A percentile compares a stretch with the other conserved stretches of the same genome.
These are phyloP conservation scores for Fusarium palustre DNA, from an alignment of 2,329 filamentous ascomycete genomes.

Conservation along the genomic window DNA sequence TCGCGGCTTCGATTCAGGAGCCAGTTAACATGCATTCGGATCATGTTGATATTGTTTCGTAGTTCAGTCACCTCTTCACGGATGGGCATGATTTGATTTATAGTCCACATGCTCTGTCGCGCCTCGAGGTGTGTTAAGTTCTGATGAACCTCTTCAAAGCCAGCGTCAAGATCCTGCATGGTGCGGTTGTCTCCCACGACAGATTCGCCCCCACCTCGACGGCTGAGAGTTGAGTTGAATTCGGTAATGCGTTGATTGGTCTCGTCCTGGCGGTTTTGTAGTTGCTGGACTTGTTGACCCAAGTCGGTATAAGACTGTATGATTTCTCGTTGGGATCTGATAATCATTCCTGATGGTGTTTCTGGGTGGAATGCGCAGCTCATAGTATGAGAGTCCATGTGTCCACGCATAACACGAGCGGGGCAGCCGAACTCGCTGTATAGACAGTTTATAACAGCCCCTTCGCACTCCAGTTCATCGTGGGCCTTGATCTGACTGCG, in stretches of 20 bases:
- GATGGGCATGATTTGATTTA: slow-evolving; percentile 71
- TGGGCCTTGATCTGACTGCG: slow-evolving; percentile 62
- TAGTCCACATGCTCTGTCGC: slow-evolving; percentile 69
- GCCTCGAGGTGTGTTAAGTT: slow-evolving; percentile 69
- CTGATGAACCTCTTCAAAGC: slow-evolving; percentile 67
- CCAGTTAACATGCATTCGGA: slow-evolving; percentile 71
- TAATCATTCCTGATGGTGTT: slow-evolving; percentile 64
- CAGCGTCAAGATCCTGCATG: slow-evolving; percentile 58
- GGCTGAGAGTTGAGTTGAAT: slow-evolving; percentile 59
- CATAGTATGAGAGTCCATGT: slow-evolving; percentile 59
- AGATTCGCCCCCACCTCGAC: slow-evolving; percentile 49
- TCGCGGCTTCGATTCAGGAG: slow-evolving; percentile 65
- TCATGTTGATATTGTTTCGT: slow-evolving; percentile 66
- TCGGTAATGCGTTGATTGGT: slow-evolving; percentile 50
- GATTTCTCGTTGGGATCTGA: slow-evolving; percentile 60
- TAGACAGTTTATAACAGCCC: slow-evolving; percentile 62
- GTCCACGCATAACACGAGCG: slow-evolving; percentile 50
- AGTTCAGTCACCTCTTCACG: slow-evolving; percentile 72
- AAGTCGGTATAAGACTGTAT: slow-evolving; percentile 58
- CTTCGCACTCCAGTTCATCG: slow-evolving; percentile 61
- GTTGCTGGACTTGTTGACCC: slow-evolving; percentile 51
- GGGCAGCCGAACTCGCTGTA: slow-evolving; percentile 55
- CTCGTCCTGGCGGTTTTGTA: slow-evolving; percentile 52
- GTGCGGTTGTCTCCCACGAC: slow-evolving; percentile 62
- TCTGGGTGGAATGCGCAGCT: slow-evolving; percentile 64